Conservation (phyloP, 768 basidiomycete species). For the Tephrocybe sp. region DNA sequence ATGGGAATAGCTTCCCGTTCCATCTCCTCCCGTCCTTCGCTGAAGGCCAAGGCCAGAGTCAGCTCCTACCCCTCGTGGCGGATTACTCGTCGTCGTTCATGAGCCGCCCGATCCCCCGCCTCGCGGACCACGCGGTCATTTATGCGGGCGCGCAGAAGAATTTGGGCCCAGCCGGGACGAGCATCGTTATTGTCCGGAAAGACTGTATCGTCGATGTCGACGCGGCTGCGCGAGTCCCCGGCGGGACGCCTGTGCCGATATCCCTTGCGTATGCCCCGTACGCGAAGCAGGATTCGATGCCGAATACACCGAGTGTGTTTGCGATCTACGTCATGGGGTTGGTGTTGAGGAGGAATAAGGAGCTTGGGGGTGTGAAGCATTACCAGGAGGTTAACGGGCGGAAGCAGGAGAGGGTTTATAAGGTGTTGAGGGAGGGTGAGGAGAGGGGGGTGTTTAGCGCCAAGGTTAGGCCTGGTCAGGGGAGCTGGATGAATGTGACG, state of each 20-base stretch:
- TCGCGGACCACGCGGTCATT: conserved; percentile 90
- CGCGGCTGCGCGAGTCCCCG: conserved; percentile 61
- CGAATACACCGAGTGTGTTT: conserved; percentile 93
- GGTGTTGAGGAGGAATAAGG: conserved; percentile 70
- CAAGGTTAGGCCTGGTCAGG: conserved; percentile 71
- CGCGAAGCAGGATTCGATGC: conserved; percentile 71
- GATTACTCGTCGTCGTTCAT: conserved; percentile 98
- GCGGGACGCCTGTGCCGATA: conserved; percentile 72
- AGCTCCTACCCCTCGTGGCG: conserved; percentile 79
- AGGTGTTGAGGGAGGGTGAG: conserved; percentile 66
- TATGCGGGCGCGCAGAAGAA: conserved; percentile 99
- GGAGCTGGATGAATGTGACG: conserved; percentile 96
- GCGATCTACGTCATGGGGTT: conserved; percentile 88
- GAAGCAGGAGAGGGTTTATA: conserved; percentile 81
- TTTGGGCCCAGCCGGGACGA: conserved; percentile 90
- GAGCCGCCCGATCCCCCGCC: conserved; percentile 84
- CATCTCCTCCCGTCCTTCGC: conserved; percentile 53
- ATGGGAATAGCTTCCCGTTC: conserved; percentile 78
- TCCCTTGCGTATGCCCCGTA: conserved; percentile 82
- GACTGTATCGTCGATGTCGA: conserved; percentile 92
- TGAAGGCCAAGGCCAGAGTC: too few relatives aligned
- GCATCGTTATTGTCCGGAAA: conserved; percentile 91
- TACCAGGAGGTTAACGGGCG: conserved; percentile 62
- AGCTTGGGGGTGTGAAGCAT: conserved; percentile 62
- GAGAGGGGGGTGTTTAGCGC: conserved; percentile 62